A percentile compares a stretch with the other conserved stretches of the same genome.
Conservation (phyloP, 352 stramenopile species). For the Lagenidium giganteum region DNA sequence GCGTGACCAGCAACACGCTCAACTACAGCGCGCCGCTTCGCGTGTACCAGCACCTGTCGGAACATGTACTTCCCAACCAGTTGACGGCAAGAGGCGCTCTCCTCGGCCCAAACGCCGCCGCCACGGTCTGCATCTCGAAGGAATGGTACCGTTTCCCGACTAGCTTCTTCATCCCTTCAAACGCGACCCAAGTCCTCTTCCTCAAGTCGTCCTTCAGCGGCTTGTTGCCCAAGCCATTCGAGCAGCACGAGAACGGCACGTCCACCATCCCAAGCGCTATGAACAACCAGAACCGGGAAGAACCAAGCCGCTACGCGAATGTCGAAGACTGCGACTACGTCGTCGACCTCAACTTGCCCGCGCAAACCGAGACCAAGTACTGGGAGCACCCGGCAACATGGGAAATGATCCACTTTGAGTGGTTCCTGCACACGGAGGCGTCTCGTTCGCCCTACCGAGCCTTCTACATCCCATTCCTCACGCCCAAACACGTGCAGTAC, state of each 20-base stretch:
- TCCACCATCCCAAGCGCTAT: constrained; percentile 72
- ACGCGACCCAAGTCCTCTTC: constrained; percentile 82
- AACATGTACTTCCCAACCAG: constrained; percentile 57
- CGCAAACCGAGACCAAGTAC: constrained; percentile 60
- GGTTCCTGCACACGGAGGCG: constrained; percentile 56
- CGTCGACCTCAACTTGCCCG: constrained; percentile 77
- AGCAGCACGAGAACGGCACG: constrained; percentile 52
- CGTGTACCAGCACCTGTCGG: constrained; percentile 64
- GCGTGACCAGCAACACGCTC: constrained; percentile 55
- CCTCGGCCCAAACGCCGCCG: constrained; percentile 4
- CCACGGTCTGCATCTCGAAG: constrained; percentile 92
- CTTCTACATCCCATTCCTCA: constrained; percentile 77
- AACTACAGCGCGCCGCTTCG: constrained; percentile 70
- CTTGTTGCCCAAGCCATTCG: constrained; percentile 93
- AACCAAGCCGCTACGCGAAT: constrained; percentile 83
- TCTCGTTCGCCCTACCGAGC: constrained; percentile 62
- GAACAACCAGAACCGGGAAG: constrained; percentile 93
- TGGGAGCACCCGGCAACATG: constrained; percentile 49
- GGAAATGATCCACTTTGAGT: constrained; percentile 40
- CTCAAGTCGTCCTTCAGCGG: constrained; percentile 91
- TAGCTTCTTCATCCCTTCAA: constrained; percentile 93
- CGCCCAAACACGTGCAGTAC: constrained; percentile 44
- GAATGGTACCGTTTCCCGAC: constrained; percentile 98
- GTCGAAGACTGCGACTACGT: constrained; percentile 85
- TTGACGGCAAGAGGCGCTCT: constrained; percentile 19